Conservation (phyloP, 2,329 filamentous ascomycete species). For the Verticillium nubilum region DNA sequence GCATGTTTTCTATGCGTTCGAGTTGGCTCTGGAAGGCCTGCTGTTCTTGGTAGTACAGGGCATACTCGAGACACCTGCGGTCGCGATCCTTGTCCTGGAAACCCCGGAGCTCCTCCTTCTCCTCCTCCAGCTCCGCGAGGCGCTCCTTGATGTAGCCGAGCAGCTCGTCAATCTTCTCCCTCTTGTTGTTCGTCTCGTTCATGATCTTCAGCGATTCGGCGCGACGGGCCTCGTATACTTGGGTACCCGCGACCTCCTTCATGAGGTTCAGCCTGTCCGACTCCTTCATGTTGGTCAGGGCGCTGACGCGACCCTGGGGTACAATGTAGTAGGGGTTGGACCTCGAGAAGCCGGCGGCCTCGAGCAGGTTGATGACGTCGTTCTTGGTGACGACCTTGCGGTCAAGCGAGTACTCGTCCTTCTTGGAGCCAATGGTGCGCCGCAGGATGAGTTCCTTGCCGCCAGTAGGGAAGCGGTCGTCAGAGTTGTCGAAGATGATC, state of each 20-base stretch:
- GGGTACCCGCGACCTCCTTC: conserved; percentile 97
- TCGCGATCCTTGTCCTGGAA: conserved; percentile 96
- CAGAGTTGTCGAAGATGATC: conserved; percentile 96
- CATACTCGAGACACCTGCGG: conserved; percentile 87
- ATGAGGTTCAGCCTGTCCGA: conserved; percentile 80
- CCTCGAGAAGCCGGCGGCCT: conserved; percentile 92
- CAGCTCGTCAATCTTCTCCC: conserved; percentile 88
- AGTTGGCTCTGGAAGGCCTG: conserved; percentile 70
- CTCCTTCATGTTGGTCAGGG: conserved; percentile 98
- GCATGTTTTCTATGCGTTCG: conserved; percentile 74
- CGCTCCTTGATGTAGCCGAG: conserved; percentile 89
- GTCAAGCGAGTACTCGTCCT: conserved; percentile 97
- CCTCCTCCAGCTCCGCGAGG: conserved; percentile 84
- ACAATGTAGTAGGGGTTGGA: conserved; percentile 99
- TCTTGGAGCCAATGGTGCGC: conserved; percentile 93
- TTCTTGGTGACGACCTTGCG: conserved; percentile 92
- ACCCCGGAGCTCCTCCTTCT: conserved; percentile 90
- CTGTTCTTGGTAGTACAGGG: conserved; percentile 87
- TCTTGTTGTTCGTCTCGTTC: conserved; percentile 92
- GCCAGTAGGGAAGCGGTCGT: conserved; percentile 90
- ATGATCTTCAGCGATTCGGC: conserved; percentile 94
- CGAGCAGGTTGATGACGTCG: conserved; percentile 91
- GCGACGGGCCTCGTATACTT: conserved; percentile 90
- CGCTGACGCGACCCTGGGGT: conserved; percentile 91
- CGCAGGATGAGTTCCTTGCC: conserved; percentile 87